These are phyloP conservation scores for Quercus engelmannii DNA, from an alignment of 306 rosid genomes.

Conservation along the genomic window DNA sequence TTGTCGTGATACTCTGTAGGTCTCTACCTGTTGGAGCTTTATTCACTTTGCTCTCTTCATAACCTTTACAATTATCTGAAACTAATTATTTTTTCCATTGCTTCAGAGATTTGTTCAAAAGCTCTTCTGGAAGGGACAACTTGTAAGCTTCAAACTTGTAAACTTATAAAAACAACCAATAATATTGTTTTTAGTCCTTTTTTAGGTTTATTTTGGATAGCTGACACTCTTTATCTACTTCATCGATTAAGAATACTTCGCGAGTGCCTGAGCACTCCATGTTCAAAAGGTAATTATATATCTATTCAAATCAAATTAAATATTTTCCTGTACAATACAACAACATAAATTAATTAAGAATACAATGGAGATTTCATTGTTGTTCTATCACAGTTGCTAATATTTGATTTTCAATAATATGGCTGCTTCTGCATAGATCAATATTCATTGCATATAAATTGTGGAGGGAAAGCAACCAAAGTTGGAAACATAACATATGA, in stretches of 20 bases:
- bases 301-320: neutral
- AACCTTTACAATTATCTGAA: neutral
- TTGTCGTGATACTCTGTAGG: conserved; percentile 8
- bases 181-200: neutral
- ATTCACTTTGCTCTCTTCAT: neutral
- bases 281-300: conserved; percentile 14
- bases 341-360: neutral
- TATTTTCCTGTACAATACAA: no score
- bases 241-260: neutral
- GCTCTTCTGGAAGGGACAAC: conserved; percentile 4
- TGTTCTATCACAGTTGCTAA: no score
- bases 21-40: neutral
- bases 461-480: conserved; percentile 53
- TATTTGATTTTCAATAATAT: neutral
- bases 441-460: conserved; percentile 41
- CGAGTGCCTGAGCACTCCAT: neutral
- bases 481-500: conserved; percentile 35
- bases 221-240: neutral
- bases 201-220: neutral
- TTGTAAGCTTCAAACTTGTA: conserved; percentile 10
- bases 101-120: conserved; percentile 24
- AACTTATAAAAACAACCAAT: neutral
- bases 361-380: no score
- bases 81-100: neutral
- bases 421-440: neutral